Evolutionary conservation across 208 protist genomes (phyloP).

Genomic region (Jaenimonas drosophilae): DNA sequence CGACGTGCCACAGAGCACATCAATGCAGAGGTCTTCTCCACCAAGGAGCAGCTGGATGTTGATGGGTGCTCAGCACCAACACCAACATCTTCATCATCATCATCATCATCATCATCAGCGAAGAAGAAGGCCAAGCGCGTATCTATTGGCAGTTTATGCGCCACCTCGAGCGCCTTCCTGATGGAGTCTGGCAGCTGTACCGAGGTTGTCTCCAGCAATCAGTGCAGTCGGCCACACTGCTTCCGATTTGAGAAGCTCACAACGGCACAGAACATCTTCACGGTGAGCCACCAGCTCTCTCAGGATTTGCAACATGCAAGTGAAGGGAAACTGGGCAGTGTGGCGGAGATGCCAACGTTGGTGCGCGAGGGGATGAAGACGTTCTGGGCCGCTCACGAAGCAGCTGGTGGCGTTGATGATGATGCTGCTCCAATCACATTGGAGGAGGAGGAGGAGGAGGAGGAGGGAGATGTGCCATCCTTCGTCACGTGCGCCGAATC

Average conservation of each 20-base stretch:
- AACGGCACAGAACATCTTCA: slow-evolving; percentile 17
- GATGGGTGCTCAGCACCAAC: slow-evolving; percentile 32
- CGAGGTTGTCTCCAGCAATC: slow-evolving; percentile 18
- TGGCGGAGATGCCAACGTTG: slow-evolving; percentile 17
- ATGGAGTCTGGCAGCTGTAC: slow-evolving; percentile 27
- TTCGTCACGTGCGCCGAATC: slow-evolving; percentile 46
- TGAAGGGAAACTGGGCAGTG: slow-evolving; percentile 10
- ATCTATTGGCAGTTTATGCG: slow-evolving; percentile 40
- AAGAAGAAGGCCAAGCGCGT: slow-evolving; percentile 7
- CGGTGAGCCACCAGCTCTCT: slow-evolving; percentile 16
- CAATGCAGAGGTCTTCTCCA: too few relatives aligned
- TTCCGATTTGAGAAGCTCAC: slow-evolving; percentile 9
- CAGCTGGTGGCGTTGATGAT: slow-evolving; percentile 5
- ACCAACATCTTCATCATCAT: too few relatives aligned
- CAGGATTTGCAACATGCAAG: slow-evolving; percentile 26
- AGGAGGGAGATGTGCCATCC: slow-evolving; percentile 5
- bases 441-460: not conserved
- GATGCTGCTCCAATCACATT: slow-evolving; percentile 4
- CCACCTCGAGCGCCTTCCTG: slow-evolving; percentile 32
- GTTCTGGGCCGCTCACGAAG: slow-evolving; percentile 43
- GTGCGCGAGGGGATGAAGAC: slow-evolving; percentile 14
- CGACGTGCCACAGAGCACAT: too few relatives aligned
- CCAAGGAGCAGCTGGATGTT: too few relatives aligned
- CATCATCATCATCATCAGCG: too few relatives aligned
- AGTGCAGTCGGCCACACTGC: slow-evolving; percentile 47